Base-by-base conservation (phyloP, 1,284 basidiomycete genomes). In the Heterobasidion parviporum region DNA sequence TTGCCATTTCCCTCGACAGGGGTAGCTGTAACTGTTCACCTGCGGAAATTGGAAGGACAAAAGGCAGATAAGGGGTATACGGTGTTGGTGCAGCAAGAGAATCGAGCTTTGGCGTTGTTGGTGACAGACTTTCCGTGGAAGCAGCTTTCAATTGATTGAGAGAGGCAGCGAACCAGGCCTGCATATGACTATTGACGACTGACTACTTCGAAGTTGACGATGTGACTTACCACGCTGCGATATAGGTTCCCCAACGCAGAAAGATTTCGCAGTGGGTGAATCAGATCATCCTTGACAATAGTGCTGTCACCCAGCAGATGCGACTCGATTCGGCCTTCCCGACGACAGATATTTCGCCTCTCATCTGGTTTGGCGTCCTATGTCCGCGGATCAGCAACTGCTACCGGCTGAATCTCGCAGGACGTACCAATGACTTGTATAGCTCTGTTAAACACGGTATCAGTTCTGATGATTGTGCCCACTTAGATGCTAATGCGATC, bases 381-480 rank as follows among this genome's bases (percentile, higher is more conserved):
- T 18, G 26, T 52, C 12, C 51, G 20, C 33, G 38, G 41, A 20
- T 35, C 34, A 53, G 55, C 16, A 50, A 43, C 50, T 54, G 32
- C n/a, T 36, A 38, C 10, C 18, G 16, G 7, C 44, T 47, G 56
- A 18, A 61, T 54, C 9, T 63, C 69, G 57, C 72, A 63, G 18
- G 45, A 53, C 53, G 46, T 54, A 82, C 79, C 53, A 70, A 56
- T 32, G 64, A 68, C n/a, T 61, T 72, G 63, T 75, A 76, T 57
- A 82, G 75, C 57, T 86, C 89, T 3, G 78, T 76, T 43, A 98
- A 69, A 66, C 86, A 89, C 20, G 81, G 73, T 35, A 78, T 82
- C 32, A 98, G 68, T 60, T 98, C 94, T 3, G 87, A 79, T 53
- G 79, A 77, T 67, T 95, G 93, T 0, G 92, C 89, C 93, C 92